These are phyloP conservation scores for Aspergillus cavernicola DNA, from an alignment of 495 filamentous ascomycete species.

Conservation along the genomic window DNA sequence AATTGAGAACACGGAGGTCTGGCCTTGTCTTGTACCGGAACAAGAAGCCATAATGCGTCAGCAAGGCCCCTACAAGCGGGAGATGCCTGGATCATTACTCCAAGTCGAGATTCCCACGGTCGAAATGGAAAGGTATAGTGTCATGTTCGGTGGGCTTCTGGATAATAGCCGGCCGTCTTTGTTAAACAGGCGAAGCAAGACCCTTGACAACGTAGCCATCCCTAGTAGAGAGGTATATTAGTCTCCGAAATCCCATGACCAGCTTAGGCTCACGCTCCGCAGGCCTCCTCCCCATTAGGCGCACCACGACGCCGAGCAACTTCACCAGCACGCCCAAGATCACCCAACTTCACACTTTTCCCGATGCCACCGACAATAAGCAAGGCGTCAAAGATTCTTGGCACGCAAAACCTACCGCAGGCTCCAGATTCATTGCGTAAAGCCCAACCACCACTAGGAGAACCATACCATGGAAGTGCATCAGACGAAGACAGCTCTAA, in stretches of 20 bases:
- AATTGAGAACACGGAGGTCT: conserved; percentile 25
- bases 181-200: conserved; percentile 65
- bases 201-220: conserved; percentile 57
- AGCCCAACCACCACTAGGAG: conserved; percentile 7
- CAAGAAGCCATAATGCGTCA: conserved; percentile 6
- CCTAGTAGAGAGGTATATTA: conserved; percentile 35
- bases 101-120: conserved; percentile 78
- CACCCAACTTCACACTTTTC: conserved; percentile 63
- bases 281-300: conserved; percentile 1
- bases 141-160: conserved; percentile 87
- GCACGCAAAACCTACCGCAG: conserved; percentile 32
- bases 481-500: conserved; percentile 12
- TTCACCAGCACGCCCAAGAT: conserved; percentile 56
- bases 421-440: conserved; percentile 42
- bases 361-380: conserved; percentile 43
- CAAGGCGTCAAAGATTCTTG: conserved; percentile 35
- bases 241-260: too few species aligned
- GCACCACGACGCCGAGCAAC: conserved; percentile 48
- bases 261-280: conserved; percentile 6
- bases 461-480: not conserved
- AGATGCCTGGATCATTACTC: conserved; percentile 36
- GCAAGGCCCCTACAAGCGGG: not conserved
- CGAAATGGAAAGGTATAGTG: conserved; percentile 83
- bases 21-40: conserved; percentile 28
- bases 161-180: conserved; percentile 46